phyloP scores from a whole-genome alignment of 495 filamentous ascomycete genomes.

The Neurospora sp. region DNA sequence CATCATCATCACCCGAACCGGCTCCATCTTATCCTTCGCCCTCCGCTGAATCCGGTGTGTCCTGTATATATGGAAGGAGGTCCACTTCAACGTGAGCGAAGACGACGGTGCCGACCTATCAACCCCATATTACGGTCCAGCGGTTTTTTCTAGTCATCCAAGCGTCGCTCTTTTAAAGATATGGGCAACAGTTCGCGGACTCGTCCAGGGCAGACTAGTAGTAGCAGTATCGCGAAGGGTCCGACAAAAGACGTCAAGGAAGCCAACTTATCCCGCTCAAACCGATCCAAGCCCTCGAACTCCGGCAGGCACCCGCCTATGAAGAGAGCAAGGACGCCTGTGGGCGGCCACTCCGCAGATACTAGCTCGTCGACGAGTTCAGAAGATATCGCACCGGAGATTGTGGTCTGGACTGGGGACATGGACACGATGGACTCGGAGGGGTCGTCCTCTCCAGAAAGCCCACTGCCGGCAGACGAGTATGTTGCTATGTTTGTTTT shows the following conservation, averaged over 20 bases:
- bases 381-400: conserved; percentile 27
- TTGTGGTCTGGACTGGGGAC: conserved; percentile 27
- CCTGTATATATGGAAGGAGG: conserved; percentile 11
- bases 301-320: conserved; percentile 6
- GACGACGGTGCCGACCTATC: conserved; percentile 1
- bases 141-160: background rate
- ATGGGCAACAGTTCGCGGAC: conserved; percentile 17
- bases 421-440: conserved; percentile 21
- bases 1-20: background rate
- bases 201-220: conserved; percentile 12
- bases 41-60: background rate
- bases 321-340: background rate
- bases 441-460: background rate
- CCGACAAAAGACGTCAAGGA: conserved; percentile 9
- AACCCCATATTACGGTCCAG: background rate
- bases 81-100: conserved; percentile 13
- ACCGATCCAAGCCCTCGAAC: conserved; percentile 8
- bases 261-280: conserved; percentile 11
- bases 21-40: background rate
- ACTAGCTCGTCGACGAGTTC: background rate
- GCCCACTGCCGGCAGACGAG: background rate
- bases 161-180: conserved; percentile 6
- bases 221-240: conserved; percentile 13
- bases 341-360: conserved; percentile 5
- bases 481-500: background rate